A percentile compares a stretch with the other conserved stretches of the same genome.
Conservation (phyloP, 805 yeast species). For the Saccharomycopsis microspora region DNA sequence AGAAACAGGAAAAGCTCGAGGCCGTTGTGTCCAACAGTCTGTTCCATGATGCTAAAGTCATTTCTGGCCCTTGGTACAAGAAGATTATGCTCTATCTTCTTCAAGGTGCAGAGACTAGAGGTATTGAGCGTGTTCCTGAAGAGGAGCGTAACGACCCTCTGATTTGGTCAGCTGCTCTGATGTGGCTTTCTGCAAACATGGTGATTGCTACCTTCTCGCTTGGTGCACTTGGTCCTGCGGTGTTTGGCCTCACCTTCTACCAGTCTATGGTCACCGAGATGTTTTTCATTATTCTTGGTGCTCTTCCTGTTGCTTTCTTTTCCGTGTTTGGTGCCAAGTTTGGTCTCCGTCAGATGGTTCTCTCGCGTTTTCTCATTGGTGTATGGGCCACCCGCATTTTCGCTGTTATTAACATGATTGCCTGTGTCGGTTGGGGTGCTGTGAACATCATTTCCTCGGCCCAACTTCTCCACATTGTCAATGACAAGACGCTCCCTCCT, state of each 20-base stretch:
- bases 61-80: slow-evolving; percentile 8
- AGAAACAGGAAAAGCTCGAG: slow-evolving; percentile 16
- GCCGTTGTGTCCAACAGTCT: slow-evolving; percentile 11
- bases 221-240: slow-evolving; percentile 60
- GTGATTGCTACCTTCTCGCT: slow-evolving; percentile 74
- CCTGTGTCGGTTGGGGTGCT: slow-evolving; percentile 94
- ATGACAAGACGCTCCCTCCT: slow-evolving; percentile 57
- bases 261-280: slow-evolving; percentile 54
- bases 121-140: slow-evolving; percentile 73
- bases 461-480: slow-evolving; percentile 67
- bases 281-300: slow-evolving; percentile 66
- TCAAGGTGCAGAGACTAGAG: slow-evolving; percentile 46
- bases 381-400: slow-evolving; percentile 64
- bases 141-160: slow-evolving; percentile 65
- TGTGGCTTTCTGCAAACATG: slow-evolving; percentile 89
- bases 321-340: slow-evolving; percentile 73
- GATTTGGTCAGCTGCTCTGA: slow-evolving; percentile 59
- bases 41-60: slow-evolving; percentile 10
- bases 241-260: slow-evolving; percentile 64
- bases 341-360: slow-evolving; percentile 81
- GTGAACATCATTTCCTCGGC: slow-evolving; percentile 87
- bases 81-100: slow-evolving; percentile 8
- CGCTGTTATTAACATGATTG: slow-evolving; percentile 64
- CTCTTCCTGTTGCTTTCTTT: slow-evolving; percentile 68
- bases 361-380: slow-evolving; percentile 73